Evolutionary conservation across 2,329 filamentous ascomycete species (phyloP), one percentile per base, ranked within the genome.

Genomic region (Ophiostoma sp.): DNA sequence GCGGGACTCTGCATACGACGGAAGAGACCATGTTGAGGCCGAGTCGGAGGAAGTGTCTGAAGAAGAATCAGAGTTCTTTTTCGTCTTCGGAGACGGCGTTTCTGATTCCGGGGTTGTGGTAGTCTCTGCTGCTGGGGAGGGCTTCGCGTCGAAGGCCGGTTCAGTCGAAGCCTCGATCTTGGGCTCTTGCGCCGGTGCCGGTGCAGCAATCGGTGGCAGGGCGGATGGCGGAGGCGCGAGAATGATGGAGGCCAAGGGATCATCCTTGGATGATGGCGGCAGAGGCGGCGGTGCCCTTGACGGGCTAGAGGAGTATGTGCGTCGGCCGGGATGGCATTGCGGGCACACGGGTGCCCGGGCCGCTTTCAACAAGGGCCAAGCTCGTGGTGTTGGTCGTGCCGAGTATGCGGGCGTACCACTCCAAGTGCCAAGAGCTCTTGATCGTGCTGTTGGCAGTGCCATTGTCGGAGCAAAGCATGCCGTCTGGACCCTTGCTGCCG

Each of bases 1-100:
- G 44, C 78, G 79, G 44, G 77, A 76, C 73, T 83, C 81, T 73
- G 76, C 74, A 69, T 78, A 74, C n/a, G 81, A 84, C 65, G 82
- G 82, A 64, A 83, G 41, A 1, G 63, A 64, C 63, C 63, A 64
- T 3, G 42, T 14, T 3, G 62, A 3, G n/a, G 41, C 18, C 40
- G 7, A 18, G 41, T 11, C 45, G 41, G 62, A 64, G 9, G 41
- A 8, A n/a, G 42, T 16, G 55, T 38, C 27, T 38, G 45, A 6
- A 6, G 45, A 11, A 49, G 45, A 0, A 16, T 14, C 14, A 14
- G 45, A 45, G 4, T 3, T 27, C 3, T 27, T 11, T 4, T 38
- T 14, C 11, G 7, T 7, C 9, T 40, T 60, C 27, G 27, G 27
- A 3, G 3, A 7, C 12, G 55, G 27, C 9, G 55, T 1, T 16